Base-by-base conservation (phyloP, 495 filamentous ascomycete species). In the Penicillium canescens region DNA sequence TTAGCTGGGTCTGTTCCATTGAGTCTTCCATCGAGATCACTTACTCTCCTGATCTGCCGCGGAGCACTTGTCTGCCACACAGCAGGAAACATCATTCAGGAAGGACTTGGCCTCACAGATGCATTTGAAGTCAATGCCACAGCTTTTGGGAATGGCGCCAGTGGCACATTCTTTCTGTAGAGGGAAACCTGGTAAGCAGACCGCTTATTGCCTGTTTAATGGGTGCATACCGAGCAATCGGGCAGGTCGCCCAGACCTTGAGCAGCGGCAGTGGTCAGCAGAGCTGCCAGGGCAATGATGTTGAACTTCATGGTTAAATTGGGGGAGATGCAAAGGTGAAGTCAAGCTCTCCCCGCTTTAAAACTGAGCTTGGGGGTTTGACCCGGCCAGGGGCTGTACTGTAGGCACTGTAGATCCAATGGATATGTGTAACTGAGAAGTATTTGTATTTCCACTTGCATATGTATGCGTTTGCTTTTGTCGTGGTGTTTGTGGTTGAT, bases 51-150 rank as follows among this genome's bases (percentile, higher is more conserved):
- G 81, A 36, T 89, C 86, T 0, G 67, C 65, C 1, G 52, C 7
- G 40, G 65, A 55, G 69, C 91, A 96, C 9, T 52, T 64, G 3
- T 59, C 62, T 21, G 67, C 62, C 6, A 95, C 74, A 65, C 91
- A 96, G 75, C 86, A 89, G 26, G 83, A 71, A 51, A 94, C 83
- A 31, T 68, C 56, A 34, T 41, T 58, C 52, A 96, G 75, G 74
- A 89, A 89, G 8, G 65, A 62, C 6, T 66, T 57, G 66, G 80
- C 73, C 10, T 53, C 59, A 73, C 91, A 95, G 60, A 92, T 90
- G 66, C 91, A 95, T 35, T 68, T 59, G 55, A 83, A 63, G 52
- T 91, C 80, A 42, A 78, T 60, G 12, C 73, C 69, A 69, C 89
- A 92, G 52, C 69, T 70, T 7, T 41, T 16, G 6, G 82, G 75